Evolutionary conservation across 257 asterid genomes (phyloP).

Genomic region (Rhazya stricta): DNA sequence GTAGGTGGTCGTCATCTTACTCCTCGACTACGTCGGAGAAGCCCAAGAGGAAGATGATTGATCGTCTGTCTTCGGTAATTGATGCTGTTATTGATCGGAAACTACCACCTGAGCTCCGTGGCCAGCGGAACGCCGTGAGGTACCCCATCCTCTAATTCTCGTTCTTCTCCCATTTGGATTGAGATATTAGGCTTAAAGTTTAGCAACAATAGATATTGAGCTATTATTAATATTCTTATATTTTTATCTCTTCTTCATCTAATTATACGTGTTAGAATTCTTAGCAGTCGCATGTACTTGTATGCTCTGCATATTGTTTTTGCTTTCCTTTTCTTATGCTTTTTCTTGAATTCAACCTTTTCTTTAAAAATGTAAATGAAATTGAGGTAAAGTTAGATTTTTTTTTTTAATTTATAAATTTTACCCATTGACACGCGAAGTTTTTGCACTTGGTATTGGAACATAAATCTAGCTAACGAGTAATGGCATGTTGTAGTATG

Average conservation of each 20-base stretch:
- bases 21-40: slow-evolving; percentile 26
- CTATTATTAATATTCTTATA: not conserved
- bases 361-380: not conserved
- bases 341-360: not conserved
- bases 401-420: not conserved
- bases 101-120: slow-evolving; percentile 91
- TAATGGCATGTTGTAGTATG: not conserved
- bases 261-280: not conserved
- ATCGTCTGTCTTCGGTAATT: slow-evolving; percentile 72
- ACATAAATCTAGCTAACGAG: not conserved
- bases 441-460: not conserved
- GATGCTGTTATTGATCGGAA: slow-evolving; percentile 79
- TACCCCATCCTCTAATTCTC: not conserved
- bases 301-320: not conserved
- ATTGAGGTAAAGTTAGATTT: not conserved
- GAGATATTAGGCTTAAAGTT: not conserved
- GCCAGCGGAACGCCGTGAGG: slow-evolving; percentile 76
- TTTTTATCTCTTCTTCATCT: not conserved
- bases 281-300: not conserved
- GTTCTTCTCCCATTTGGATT: not conserved
- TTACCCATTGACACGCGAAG: not conserved
- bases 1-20: slow-evolving; percentile 32
- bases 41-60: slow-evolving; percentile 32
- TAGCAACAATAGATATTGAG: not conserved
- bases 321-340: not conserved